phyloP scores from a whole-genome alignment of 495 filamentous ascomycete genomes.

The Hypoxylon fuscum region DNA sequence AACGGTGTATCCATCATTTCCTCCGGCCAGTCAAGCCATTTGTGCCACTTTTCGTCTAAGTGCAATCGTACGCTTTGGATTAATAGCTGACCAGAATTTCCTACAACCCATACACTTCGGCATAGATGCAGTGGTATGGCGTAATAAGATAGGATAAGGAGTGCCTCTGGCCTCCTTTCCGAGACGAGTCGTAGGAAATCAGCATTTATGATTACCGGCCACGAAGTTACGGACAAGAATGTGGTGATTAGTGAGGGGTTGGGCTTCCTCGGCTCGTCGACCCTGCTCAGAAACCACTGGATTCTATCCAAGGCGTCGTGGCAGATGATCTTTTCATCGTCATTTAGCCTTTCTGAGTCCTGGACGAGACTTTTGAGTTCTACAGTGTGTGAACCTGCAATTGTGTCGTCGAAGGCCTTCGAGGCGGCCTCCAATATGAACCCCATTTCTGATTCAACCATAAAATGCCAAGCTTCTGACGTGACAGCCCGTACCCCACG shows the following conservation, averaged over 20 bases:
- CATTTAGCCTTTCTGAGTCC: conserved; percentile 8
- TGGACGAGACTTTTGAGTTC: conserved; percentile 18
- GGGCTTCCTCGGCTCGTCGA: background rate
- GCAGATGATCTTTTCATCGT: conserved; percentile 13
- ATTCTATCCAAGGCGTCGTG: conserved; percentile 14
- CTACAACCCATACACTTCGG: conserved; percentile 26
- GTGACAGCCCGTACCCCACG: conserved; percentile 9
- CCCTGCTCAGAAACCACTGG: conserved; percentile 24
- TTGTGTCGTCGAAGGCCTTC: conserved; percentile 1
- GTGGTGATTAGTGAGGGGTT: background rate
- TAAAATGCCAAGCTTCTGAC: conserved; percentile 10
- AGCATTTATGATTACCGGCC: conserved; percentile 24
- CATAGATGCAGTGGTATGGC: conserved; percentile 24
- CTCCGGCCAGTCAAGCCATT: conserved; percentile 31
- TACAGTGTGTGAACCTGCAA: conserved; percentile 15
- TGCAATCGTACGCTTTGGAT: conserved; percentile 23
- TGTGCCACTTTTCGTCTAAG: conserved; percentile 24
- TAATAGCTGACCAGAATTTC: conserved; percentile 12
- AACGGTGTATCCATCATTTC: conserved; percentile 18
- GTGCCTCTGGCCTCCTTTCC: conserved; percentile 23
- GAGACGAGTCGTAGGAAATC: conserved; percentile 22
- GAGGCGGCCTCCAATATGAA: conserved; percentile 7
- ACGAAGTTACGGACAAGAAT: conserved; percentile 23
- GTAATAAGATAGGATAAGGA: conserved; percentile 27
- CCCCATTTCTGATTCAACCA: conserved; percentile 28